A percentile compares a stretch with the other conserved stretches of the same genome.
These are phyloP conservation scores for Gilbertella persicaria DNA, from an alignment of 371 early-diverging fungal genomes.

Conservation along the genomic window DNA sequence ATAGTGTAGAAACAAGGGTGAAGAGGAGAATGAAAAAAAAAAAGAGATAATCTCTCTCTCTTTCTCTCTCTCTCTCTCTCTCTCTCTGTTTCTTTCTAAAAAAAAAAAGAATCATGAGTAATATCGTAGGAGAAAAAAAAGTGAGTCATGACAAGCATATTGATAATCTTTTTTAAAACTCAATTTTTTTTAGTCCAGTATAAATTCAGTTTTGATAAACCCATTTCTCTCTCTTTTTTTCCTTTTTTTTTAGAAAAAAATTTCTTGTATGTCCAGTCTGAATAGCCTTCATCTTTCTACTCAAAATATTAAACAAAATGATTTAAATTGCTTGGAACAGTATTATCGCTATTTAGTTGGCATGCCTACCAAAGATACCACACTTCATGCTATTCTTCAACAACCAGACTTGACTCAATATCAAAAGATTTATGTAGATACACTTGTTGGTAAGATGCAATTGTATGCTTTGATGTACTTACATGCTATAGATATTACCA, in stretches of 20 bases:
- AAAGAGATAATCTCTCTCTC: no score
- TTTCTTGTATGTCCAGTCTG: conserved; percentile 16
- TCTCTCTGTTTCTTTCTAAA: background rate
- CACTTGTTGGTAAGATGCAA: conserved; percentile 42
- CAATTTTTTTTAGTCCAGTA: background rate
- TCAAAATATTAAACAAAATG: conserved; percentile 1
- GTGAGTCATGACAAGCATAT: background rate
- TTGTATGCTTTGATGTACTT: background rate
- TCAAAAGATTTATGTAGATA: conserved; percentile 43
- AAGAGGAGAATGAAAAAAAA: no score
- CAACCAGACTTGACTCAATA: conserved; percentile 20
- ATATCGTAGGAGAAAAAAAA: background rate
- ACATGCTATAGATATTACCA: conserved; percentile 58
- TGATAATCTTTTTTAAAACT: background rate
- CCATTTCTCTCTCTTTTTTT: conserved; percentile 4
- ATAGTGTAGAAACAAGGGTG: no score
- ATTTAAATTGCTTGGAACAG: conserved; percentile 19
- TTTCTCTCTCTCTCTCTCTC: background rate
- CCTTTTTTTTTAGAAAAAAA: conserved; percentile 8
- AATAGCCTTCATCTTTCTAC: conserved; percentile 16
- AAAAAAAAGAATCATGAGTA: background rate
- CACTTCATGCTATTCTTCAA: conserved; percentile 22
- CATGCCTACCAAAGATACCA: conserved; percentile 15
- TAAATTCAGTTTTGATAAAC: background rate
- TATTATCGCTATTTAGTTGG: conserved; percentile 26